phyloP scores from a whole-genome alignment of 768 basidiomycete species.

The Neoboletus magnificus region DNA sequence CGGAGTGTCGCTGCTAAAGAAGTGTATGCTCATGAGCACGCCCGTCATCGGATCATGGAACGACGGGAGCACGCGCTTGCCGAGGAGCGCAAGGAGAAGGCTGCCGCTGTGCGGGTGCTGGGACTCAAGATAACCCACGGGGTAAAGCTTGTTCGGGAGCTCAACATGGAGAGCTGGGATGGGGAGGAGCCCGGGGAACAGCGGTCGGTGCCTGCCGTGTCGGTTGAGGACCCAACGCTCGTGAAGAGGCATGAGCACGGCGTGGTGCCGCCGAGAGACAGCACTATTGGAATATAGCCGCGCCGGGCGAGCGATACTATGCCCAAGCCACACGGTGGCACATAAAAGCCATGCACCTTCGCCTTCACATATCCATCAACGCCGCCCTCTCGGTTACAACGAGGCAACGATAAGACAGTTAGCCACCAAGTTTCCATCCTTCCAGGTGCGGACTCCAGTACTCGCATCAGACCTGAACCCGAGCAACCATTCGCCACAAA shows the following conservation, averaged over 20 bases:
- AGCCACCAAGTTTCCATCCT: no score
- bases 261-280: slow-evolving; percentile 4
- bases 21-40: slow-evolving; percentile 32
- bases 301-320: no score
- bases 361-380: no score
- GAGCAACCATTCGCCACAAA: no score
- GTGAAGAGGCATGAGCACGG: neutral
- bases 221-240: neutral
- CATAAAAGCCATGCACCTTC: no score
- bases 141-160: slow-evolving; percentile 21
- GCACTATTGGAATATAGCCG: no score
- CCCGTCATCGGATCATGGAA: slow-evolving; percentile 32
- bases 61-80: slow-evolving; percentile 30
- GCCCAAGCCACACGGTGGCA: no score
- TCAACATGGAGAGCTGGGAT: slow-evolving; percentile 31
- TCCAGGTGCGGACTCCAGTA: no score
- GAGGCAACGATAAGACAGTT: no score
- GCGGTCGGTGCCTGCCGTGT: neutral
- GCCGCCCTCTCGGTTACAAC: no score
- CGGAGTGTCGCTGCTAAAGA: slow-evolving; percentile 19
- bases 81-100: slow-evolving; percentile 32
- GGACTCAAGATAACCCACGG: slow-evolving; percentile 20
- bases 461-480: no score
- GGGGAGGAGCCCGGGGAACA: slow-evolving; percentile 15
- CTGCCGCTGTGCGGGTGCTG: slow-evolving; percentile 8